Conservation (phyloP, 2,329 filamentous ascomycete species). For the Pleurostoma richardsiae region DNA sequence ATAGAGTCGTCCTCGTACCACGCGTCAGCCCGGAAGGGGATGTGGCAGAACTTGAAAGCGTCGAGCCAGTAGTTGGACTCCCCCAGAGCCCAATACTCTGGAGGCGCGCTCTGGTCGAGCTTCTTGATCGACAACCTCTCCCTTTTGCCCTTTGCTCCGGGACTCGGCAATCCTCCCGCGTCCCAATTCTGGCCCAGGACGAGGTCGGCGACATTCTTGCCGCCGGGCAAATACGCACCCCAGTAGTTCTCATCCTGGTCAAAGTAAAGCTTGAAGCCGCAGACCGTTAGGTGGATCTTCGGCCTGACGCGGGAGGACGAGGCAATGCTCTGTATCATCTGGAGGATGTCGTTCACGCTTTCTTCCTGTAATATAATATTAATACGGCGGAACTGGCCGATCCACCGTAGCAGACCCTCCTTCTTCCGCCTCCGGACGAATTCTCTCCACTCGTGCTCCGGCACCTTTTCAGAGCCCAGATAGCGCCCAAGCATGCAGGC, state of each 20-base stretch:
- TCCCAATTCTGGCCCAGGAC: not conserved
- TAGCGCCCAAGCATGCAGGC: not conserved
- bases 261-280: not conserved
- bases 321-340: not conserved
- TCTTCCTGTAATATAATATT: not conserved
- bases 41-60: not conserved
- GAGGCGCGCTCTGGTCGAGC: not conserved
- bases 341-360: not conserved
- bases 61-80: not conserved
- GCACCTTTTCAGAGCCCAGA: not conserved
- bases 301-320: not conserved
- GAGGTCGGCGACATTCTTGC: not conserved
- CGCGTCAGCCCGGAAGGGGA: not conserved
- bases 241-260: not conserved
- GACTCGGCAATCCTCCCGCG: not conserved
- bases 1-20: not conserved
- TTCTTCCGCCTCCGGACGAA: not conserved
- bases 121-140: not conserved
- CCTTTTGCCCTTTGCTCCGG: not conserved
- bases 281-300: not conserved
- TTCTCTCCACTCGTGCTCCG: not conserved
- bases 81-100: not conserved
- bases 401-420: not conserved
- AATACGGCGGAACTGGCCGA: not conserved
- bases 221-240: not conserved